Conservation (phyloP, 495 filamentous ascomycete species). For the Penicillium antarcticum region DNA sequence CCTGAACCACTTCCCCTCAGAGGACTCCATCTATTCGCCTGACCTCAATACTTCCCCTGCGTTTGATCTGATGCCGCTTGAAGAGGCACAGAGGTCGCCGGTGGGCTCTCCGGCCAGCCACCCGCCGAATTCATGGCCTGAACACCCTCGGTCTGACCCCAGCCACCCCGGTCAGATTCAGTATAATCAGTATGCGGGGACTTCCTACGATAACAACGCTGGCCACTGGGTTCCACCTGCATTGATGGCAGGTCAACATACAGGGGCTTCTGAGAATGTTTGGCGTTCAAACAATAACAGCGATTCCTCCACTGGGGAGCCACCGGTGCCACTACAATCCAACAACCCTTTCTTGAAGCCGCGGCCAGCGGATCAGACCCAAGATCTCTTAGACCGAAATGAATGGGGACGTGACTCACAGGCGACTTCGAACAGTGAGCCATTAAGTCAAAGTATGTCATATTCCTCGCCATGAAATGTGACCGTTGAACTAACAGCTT, state of each 20-base stretch:
- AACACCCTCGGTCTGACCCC: constrained; percentile 25
- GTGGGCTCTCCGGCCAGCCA: constrained; percentile 29
- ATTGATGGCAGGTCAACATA: constrained; percentile 24
- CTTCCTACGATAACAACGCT: constrained; percentile 7
- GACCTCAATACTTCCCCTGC: constrained; percentile 44
- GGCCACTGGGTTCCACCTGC: constrained; percentile 21
- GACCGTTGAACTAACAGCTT: constrained; percentile 10
- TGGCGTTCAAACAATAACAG: constrained; percentile 11
- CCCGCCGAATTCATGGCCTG: constrained; percentile 33
- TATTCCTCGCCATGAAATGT: not conserved
- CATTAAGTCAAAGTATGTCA: constrained; percentile 33
- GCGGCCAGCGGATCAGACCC: constrained; percentile 12
- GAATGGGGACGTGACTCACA: constrained; percentile 25
- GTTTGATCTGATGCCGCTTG: constrained; percentile 43
- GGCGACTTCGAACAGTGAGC: constrained; percentile 21
- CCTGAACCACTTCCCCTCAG: constrained; percentile 28
- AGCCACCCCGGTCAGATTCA: constrained; percentile 7
- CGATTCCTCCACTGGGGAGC: constrained; percentile 21
- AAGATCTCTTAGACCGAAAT: constrained; percentile 21
- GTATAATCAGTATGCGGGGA: not conserved
- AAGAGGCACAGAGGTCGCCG: constrained; percentile 43
- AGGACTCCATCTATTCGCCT: constrained; percentile 41
- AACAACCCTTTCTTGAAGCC: constrained; percentile 45
- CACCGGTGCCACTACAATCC: constrained; percentile 35
- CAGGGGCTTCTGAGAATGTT: constrained; percentile 23